Percentiles rank a stretch among this genome's conserved stretches.
These are phyloP conservation scores for Termitomyces sp. DNA, from an alignment of 768 basidiomycete species.

Conservation along the genomic window DNA sequence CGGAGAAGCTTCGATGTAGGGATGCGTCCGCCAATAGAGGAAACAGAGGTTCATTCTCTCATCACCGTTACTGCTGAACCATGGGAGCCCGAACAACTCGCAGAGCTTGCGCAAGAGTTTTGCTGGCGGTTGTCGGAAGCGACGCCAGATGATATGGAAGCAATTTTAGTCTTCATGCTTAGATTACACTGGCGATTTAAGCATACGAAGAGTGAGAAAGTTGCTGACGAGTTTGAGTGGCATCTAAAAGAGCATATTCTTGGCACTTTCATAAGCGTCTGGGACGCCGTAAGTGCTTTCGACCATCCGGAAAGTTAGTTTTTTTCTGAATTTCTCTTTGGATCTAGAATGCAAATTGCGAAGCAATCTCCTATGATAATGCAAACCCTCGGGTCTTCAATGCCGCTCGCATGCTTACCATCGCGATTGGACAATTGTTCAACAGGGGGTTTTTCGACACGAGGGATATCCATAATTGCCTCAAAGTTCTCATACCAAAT, in stretches of 20 bases:
- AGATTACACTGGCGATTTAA: slow-evolving; percentile 8
- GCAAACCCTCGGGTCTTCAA: neutral
- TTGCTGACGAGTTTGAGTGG: slow-evolving; percentile 12
- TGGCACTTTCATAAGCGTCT: slow-evolving; percentile 15
- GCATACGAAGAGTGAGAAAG: slow-evolving; percentile 7
- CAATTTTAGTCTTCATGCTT: slow-evolving; percentile 5
- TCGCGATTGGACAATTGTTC: slow-evolving; percentile 11
- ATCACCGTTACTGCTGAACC: slow-evolving; percentile 8
- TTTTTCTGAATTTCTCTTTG: neutral
- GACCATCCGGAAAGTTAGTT: neutral
- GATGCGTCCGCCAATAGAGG: neutral
- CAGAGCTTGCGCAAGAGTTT: slow-evolving; percentile 15
- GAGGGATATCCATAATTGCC: slow-evolving; percentile 10
- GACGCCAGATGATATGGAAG: slow-evolving; percentile 1
- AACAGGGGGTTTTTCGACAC: slow-evolving; percentile 6
- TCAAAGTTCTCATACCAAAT: slow-evolving; percentile 11
- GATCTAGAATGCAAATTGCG: slow-evolving; percentile 7
- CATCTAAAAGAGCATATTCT: slow-evolving; percentile 13
- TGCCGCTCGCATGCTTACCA: slow-evolving; percentile 8
- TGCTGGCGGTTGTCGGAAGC: slow-evolving; percentile 13
- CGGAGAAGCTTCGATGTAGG: slow-evolving; percentile 10
- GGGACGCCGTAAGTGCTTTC: slow-evolving; percentile 15
- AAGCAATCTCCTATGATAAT: slow-evolving; percentile 12
- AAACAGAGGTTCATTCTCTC: slow-evolving; percentile 9
- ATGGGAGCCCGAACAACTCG: slow-evolving; percentile 12